Percentiles rank a stretch among this genome's conserved stretches.
Conservation (phyloP, 2,329 filamentous ascomycete species). For the Sporothrix inflata region DNA sequence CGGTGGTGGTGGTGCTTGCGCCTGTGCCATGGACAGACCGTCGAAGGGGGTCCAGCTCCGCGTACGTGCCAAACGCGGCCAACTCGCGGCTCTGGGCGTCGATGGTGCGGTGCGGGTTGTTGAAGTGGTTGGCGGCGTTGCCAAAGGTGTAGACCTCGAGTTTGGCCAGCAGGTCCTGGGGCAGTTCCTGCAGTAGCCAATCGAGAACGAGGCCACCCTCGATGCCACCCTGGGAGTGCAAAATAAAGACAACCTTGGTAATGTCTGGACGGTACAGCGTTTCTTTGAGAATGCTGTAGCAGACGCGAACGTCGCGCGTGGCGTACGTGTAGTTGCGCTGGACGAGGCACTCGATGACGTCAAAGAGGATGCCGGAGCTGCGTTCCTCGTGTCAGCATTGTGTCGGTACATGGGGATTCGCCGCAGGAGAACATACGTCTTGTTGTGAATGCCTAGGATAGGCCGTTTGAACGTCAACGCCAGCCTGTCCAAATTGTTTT, state of each 20-base stretch:
- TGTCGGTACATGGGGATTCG: too few species aligned
- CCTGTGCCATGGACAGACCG: not conserved
- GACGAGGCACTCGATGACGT: conserved; percentile 75
- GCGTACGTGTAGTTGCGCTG: conserved; percentile 76
- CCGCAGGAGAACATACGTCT: conserved; percentile 54
- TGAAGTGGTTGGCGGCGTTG: conserved; percentile 79
- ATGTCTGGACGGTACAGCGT: conserved; percentile 64
- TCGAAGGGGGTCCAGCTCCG: too few species aligned
- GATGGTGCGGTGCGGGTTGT: conserved; percentile 67
- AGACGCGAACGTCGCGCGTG: conserved; percentile 67
- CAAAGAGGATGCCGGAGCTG: conserved; percentile 68
- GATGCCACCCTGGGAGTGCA: conserved; percentile 79
- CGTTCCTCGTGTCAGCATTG: too few species aligned
- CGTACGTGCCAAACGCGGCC: not conserved
- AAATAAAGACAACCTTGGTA: conserved; percentile 71
- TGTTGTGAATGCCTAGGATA: conserved; percentile 74
- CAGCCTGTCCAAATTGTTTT: conserved; percentile 71
- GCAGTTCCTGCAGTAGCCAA: conserved; percentile 74
- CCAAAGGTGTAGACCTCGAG: conserved; percentile 81
- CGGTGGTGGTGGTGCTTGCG: not conserved
- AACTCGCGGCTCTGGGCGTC: conserved; percentile 46
- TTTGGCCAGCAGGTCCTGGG: conserved; percentile 66
- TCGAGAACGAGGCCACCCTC: conserved; percentile 74
- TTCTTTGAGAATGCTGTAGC: conserved; percentile 64
- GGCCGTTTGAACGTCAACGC: conserved; percentile 73